Evolutionary conservation across 768 basidiomycete genomes (phyloP).

Genomic region (Amanita pallidorosea): DNA sequence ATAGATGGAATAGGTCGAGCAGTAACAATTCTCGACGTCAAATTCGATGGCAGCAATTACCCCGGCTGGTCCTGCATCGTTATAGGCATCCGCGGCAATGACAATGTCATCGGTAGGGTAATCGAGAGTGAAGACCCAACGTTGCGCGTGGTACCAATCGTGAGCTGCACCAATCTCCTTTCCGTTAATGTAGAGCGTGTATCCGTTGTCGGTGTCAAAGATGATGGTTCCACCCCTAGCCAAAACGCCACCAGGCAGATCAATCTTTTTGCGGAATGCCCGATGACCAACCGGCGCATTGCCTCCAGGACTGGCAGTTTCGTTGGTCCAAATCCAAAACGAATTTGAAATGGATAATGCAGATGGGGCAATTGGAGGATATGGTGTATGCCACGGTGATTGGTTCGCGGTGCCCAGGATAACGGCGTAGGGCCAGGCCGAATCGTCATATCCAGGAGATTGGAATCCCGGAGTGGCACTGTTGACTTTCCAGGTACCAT

Average conservation of each 20-base stretch:
- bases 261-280: conserved; percentile 1
- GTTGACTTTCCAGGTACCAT: conserved; percentile 18
- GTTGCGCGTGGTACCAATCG: neutral
- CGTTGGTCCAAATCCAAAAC: conserved; percentile 23
- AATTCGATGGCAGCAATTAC: neutral
- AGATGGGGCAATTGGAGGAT: conserved; percentile 9
- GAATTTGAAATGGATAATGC: conserved; percentile 15
- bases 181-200: conserved; percentile 4
- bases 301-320: conserved; percentile 8
- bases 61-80: neutral
- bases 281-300: conserved; percentile 2
- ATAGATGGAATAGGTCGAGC: neutral
- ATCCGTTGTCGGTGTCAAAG: neutral
- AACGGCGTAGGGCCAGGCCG: conserved; percentile 17
- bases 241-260: neutral
- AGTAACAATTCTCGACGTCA: neutral
- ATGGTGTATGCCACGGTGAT: conserved; percentile 3
- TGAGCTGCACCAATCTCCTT: neutral
- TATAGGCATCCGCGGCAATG: neutral
- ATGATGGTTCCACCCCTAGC: neutral
- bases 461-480: conserved; percentile 15
- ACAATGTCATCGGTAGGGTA: neutral
- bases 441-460: conserved; percentile 19
- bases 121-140: neutral
- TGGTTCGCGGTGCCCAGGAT: conserved; percentile 11